phyloP scores from a whole-genome alignment of 1,284 basidiomycete genomes.

The Naganishia sp. region DNA sequence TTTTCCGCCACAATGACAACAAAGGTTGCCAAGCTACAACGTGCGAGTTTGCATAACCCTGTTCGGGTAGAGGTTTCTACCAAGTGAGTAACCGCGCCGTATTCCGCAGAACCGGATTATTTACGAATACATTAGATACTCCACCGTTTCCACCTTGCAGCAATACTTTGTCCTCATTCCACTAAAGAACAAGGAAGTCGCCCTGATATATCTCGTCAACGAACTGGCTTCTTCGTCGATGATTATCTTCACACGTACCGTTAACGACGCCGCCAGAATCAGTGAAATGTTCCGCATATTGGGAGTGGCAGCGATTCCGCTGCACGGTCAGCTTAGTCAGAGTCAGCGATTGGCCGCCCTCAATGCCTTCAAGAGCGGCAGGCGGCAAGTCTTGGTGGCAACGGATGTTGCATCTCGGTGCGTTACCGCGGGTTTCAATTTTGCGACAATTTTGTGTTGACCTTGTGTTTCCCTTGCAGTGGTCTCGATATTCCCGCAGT shows the following conservation, averaged over 20 bases:
- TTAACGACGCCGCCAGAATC: slow-evolving; percentile 87
- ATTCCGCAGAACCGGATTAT: not conserved
- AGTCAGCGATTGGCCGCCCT: slow-evolving; percentile 91
- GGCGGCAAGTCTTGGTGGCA: slow-evolving; percentile 86
- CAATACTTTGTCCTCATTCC: slow-evolving; percentile 97
- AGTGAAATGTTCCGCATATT: slow-evolving; percentile 86
- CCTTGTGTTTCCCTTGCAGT: slow-evolving; percentile 52
- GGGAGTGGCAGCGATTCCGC: slow-evolving; percentile 91
- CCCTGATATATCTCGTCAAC: slow-evolving; percentile 87
- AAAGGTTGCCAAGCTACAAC: slow-evolving; percentile 94
- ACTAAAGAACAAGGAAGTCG: slow-evolving; percentile 86
- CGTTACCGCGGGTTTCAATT: not conserved
- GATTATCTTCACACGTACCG: slow-evolving; percentile 95
- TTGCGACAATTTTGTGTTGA: not conserved
- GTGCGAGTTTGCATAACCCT: slow-evolving; percentile 92
- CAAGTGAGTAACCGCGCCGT: slow-evolving; percentile 63
- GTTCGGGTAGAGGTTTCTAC: slow-evolving; percentile 91
- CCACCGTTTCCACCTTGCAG: slow-evolving; percentile 90
- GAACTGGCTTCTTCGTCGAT: slow-evolving; percentile 88
- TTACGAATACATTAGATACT: slow-evolving; percentile 65
- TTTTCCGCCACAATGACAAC: slow-evolving; percentile 99
- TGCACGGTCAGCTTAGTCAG: slow-evolving; percentile 94
- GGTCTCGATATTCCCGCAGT: slow-evolving; percentile 96
- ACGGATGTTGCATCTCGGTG: slow-evolving; percentile 95
- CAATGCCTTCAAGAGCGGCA: slow-evolving; percentile 93